A percentile compares a stretch with the other conserved stretches of the same genome.
phyloP scores from a whole-genome alignment of 768 basidiomycete genomes.

The Podaxis sp. region DNA sequence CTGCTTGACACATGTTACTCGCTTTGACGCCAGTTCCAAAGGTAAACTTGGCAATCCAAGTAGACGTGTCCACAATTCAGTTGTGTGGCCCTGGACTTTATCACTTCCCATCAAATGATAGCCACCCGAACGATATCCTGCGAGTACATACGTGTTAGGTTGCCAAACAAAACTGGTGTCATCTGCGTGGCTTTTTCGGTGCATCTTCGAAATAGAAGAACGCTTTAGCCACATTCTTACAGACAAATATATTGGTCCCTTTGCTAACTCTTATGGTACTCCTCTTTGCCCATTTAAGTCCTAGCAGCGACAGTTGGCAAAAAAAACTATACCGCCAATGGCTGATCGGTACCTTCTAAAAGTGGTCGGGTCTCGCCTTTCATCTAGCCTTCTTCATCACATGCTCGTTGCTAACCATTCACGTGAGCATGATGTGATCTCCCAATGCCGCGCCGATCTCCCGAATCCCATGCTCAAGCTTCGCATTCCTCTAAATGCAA shows the following conservation, averaged over 20 bases:
- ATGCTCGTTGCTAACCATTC: slow-evolving; percentile 7
- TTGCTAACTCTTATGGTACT: slow-evolving; percentile 1
- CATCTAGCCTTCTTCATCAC: slow-evolving; percentile 18
- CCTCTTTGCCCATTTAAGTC: not conserved
- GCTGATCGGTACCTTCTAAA: slow-evolving; percentile 3
- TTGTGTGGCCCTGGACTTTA: slow-evolving; percentile 8
- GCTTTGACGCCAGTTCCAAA: not conserved
- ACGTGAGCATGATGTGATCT: slow-evolving; percentile 4
- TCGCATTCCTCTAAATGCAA: not conserved
- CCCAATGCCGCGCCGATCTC: not conserved
- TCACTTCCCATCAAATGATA: slow-evolving; percentile 13
- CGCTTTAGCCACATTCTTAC: not conserved
- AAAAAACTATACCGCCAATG: not conserved
- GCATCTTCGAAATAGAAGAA: slow-evolving; percentile 1
- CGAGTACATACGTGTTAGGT: not conserved
- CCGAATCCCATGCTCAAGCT: not conserved
- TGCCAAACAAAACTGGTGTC: slow-evolving; percentile 5
- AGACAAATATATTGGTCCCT: slow-evolving; percentile 1
- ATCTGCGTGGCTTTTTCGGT: slow-evolving; percentile 2
- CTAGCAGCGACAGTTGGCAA: not conserved
- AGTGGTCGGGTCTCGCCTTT: not conserved
- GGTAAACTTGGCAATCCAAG: not conserved
- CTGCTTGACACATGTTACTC: not conserved
- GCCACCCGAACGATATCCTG: not conserved
- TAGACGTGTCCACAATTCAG: not conserved